These are phyloP conservation scores for Termitomyces sp. DNA, from an alignment of 768 basidiomycete genomes.

Conservation along the genomic window DNA sequence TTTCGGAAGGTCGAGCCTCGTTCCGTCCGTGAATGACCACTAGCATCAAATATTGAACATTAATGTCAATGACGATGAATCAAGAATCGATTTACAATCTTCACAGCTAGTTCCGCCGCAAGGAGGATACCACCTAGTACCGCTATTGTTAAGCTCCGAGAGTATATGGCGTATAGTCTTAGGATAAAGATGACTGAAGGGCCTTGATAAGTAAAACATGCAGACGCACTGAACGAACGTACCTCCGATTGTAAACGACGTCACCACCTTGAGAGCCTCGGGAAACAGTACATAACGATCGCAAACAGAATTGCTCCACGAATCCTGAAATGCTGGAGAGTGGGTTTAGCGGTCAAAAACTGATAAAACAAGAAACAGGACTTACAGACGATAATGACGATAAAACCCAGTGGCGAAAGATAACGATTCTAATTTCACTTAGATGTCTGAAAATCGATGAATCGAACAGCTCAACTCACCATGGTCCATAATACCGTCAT, in stretches of 20 bases:
- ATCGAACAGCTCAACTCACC: slow-evolving; percentile 11
- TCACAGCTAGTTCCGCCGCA: neutral
- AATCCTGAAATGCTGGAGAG: neutral
- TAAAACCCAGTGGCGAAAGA: neutral
- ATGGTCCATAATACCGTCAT: slow-evolving; percentile 26
- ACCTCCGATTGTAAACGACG: neutral
- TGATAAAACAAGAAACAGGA: neutral
- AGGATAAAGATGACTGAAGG: slow-evolving; percentile 2
- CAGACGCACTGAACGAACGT: neutral
- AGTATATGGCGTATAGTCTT: slow-evolving; percentile 16
- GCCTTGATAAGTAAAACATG: neutral
- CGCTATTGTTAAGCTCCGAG: neutral
- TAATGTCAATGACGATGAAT: neutral
- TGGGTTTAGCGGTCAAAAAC: neutral
- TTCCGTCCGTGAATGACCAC: slow-evolving; percentile 27
- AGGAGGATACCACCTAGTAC: neutral
- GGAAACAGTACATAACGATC: neutral
- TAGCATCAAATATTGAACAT: neutral
- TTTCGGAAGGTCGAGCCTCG: slow-evolving; percentile 21
- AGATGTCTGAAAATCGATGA: neutral
- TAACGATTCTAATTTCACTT: neutral
- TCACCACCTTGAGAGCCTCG: slow-evolving; percentile 1
- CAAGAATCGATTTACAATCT: neutral
- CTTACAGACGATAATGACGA: neutral
- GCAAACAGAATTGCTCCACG: neutral